phyloP scores from a whole-genome alignment of 2,329 filamentous ascomycete species.

The Venturia pyrina region DNA sequence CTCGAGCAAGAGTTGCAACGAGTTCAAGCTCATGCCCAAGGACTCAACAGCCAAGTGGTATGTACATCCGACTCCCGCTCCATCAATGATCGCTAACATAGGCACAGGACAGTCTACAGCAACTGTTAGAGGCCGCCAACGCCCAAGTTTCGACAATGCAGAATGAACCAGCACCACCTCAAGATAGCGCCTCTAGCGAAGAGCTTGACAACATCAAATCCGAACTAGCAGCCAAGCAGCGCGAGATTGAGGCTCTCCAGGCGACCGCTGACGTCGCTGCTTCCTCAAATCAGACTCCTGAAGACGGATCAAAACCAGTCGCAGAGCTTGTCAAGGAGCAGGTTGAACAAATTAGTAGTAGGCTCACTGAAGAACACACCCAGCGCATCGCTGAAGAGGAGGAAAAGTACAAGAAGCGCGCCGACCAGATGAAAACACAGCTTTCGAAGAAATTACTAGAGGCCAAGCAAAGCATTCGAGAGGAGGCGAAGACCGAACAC shows the following conservation, averaged over 20 bases:
- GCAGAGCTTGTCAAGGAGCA: slow-evolving; percentile 40
- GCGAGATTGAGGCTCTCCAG: slow-evolving; percentile 36
- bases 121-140: slow-evolving; percentile 26
- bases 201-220: slow-evolving; percentile 27
- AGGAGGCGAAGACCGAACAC: neutral
- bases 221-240: slow-evolving; percentile 33
- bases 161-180: slow-evolving; percentile 5
- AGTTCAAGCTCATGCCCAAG: slow-evolving; percentile 52
- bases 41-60: slow-evolving; percentile 52
- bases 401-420: slow-evolving; percentile 54
- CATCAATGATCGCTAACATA: neutral
- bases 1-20: slow-evolving; percentile 33
- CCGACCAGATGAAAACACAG: slow-evolving; percentile 58
- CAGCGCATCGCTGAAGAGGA: slow-evolving; percentile 49
- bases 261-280: slow-evolving; percentile 23
- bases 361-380: slow-evolving; percentile 32
- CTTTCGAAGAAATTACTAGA: slow-evolving; percentile 59
- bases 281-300: slow-evolving; percentile 11
- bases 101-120: slow-evolving; percentile 28
- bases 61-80: slow-evolving; percentile 15
- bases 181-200: slow-evolving; percentile 17
- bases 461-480: slow-evolving; percentile 25
- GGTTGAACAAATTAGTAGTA: slow-evolving; percentile 26
- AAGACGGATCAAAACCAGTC: slow-evolving; percentile 17
- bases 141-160: slow-evolving; percentile 24